Evolutionary conservation across 768 basidiomycete genomes (phyloP), one percentile per base, ranked within the genome.

Genomic region (Phallus indusiatus): DNA sequence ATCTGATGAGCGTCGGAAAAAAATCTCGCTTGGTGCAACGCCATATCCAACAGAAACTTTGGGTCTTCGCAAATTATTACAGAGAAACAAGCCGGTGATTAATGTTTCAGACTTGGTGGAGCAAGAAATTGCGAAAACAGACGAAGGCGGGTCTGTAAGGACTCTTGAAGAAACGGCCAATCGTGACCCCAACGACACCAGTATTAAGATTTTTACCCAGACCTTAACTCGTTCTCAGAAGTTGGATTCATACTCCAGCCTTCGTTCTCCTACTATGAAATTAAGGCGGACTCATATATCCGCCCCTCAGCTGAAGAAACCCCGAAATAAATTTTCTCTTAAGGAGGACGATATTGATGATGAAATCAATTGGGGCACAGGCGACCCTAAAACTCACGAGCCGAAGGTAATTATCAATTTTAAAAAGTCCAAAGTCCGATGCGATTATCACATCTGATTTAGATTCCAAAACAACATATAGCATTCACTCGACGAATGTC

Each of bases 21-120:
- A 16, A 21, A 56, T 50, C 11, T 33, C 47, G 5, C 35, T 33
- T n/a, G 20, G 33, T 52, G 18, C 50, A 33, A 51, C 47, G 0
- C 57, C 57, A 5, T 59, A 59, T 33, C 49, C 55, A 12, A 42
- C 57, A 16, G 57, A 47, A 21, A 59, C 52, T 20, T 59, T 48
- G 11, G 57, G 57, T 18, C 50, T 59, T 48, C 20, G 57, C 17
- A 59, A 53, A 42, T 42, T 59, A n/a, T 48, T 59, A 21, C 36
- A 36, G 52, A 59, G 57, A 18, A 48, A 51, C 12, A 59, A 34
- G 36, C 24, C 49, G 7, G 57, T 52, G 17, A 48, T 33, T 11
- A 33, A 59, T 10, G 35, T 21, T 50, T 35, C 33, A 51, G 50
- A 47, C 21, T 12, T 22, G 34, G 20, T 14, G 17, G 36, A 42